These are phyloP conservation scores for Scytalidium lignicola DNA, from an alignment of 2,329 filamentous ascomycete genomes.

Conservation along the genomic window DNA sequence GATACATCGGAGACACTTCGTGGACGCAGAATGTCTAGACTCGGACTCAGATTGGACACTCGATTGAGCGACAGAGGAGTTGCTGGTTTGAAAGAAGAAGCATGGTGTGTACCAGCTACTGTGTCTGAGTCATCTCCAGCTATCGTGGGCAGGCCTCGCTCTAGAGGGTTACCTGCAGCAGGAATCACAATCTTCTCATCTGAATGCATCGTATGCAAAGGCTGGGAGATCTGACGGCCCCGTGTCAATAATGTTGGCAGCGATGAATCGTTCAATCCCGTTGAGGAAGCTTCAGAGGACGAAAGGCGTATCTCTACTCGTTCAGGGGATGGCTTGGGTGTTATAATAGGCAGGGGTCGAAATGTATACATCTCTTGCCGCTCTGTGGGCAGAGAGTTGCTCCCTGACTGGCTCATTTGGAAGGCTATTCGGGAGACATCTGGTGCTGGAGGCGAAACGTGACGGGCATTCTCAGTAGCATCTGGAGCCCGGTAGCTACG, in stretches of 20 bases:
- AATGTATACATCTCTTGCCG: background rate
- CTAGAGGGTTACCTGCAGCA: background rate
- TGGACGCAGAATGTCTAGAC: conserved; percentile 4
- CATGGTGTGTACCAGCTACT: background rate
- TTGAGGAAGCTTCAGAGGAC: conserved; percentile 2
- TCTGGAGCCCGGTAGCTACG: background rate
- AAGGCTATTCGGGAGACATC: background rate
- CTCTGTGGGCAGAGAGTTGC: background rate
- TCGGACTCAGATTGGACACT: conserved; percentile 7
- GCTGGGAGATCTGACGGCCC: conserved; percentile 4
- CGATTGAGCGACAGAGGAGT: conserved; percentile 1
- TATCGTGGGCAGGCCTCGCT: background rate
- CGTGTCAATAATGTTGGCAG: conserved; percentile 6
- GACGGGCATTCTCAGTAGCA: background rate
- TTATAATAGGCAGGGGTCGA: background rate
- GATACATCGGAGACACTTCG: conserved; percentile 12
- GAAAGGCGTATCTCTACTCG: background rate
- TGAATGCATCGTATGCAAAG: conserved; percentile 7
- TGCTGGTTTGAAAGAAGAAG: background rate
- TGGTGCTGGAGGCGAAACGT: background rate
- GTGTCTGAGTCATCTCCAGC: conserved; percentile 1
- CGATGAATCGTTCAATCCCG: conserved; percentile 2
- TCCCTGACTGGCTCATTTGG: background rate
- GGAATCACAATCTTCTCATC: conserved; percentile 8
- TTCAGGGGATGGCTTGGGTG: conserved; percentile 1